Conservation (phyloP, 176 grass and related monocot genomes). For the Alloteropsis semialata region DNA sequence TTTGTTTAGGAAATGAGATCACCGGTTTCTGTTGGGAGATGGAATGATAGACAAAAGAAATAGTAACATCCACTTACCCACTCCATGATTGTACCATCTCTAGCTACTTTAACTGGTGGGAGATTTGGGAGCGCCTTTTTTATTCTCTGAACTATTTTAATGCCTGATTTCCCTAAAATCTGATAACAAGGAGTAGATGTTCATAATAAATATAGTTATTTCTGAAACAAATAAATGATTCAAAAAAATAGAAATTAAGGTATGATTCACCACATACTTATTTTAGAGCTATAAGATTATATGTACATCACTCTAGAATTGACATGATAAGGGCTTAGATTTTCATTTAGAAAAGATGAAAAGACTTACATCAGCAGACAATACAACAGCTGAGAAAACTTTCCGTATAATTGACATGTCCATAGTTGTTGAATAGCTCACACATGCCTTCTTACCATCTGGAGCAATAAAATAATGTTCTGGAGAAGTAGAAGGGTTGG, state of each 20-base stretch:
- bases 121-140: conserved; percentile 59
- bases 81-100: conserved; percentile 89
- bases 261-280: conserved; percentile 1
- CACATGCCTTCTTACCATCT: conserved; percentile 69
- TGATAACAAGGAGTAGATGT: conserved; percentile 26
- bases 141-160: conserved; percentile 59
- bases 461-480: conserved; percentile 91
- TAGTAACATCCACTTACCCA: conserved; percentile 52
- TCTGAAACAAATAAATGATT: conserved; percentile 8
- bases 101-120: conserved; percentile 68
- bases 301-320: neutral
- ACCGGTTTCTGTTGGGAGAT: too few species aligned
- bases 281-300: neutral
- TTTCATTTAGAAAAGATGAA: neutral
- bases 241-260: neutral
- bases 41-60: conserved; percentile 12
- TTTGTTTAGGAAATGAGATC: too few species aligned
- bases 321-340: neutral
- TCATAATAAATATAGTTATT: conserved; percentile 9
- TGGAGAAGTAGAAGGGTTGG: conserved; percentile 92
- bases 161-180: conserved; percentile 66
- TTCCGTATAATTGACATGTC: conserved; percentile 85
- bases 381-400: conserved; percentile 65
- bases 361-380: conserved; percentile 64
- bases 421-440: conserved; percentile 93